phyloP scores from a whole-genome alignment of 2,329 filamentous ascomycete species.

The Hypoxylon rubiginosum region DNA sequence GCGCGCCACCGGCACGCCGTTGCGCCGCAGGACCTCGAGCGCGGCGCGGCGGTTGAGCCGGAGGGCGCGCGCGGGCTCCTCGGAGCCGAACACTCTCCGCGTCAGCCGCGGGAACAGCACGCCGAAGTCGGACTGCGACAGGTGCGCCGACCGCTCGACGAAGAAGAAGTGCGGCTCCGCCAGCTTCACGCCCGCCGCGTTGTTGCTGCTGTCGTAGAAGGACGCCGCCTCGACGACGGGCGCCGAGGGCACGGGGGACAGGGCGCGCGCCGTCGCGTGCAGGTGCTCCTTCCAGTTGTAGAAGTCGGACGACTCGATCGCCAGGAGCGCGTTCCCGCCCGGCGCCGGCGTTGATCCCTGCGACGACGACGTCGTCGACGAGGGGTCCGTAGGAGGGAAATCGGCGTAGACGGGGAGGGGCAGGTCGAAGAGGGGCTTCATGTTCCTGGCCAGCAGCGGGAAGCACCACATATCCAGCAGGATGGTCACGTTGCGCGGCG shows the following conservation, averaged over 20 bases:
- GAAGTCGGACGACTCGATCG: constrained; percentile 82
- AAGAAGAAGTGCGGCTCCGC: constrained; percentile 79
- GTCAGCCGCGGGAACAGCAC: constrained; percentile 82
- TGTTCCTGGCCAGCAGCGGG: constrained; percentile 74
- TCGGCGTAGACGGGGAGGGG: constrained; percentile 78
- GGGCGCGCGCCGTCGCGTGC: constrained; percentile 73
- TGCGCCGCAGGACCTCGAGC: constrained; percentile 67
- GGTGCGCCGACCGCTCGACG: constrained; percentile 78
- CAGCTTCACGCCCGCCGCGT: constrained; percentile 57
- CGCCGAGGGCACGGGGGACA: constrained; percentile 69
- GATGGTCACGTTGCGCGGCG: constrained; percentile 73
- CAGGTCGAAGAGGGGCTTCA: constrained; percentile 75
- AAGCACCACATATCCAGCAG: constrained; percentile 87
- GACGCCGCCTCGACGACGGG: constrained; percentile 57
- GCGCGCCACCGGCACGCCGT: constrained; percentile 62
- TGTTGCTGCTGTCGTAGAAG: constrained; percentile 51
- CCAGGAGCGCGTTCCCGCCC: constrained; percentile 72
- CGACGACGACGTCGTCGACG: background rate
- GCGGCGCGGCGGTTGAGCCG: constrained; percentile 71
- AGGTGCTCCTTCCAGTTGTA: constrained; percentile 83
- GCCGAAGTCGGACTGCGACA: constrained; percentile 87
- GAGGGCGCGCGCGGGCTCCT: constrained; percentile 70
- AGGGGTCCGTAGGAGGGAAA: background rate
- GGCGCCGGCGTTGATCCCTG: constrained; percentile 47
- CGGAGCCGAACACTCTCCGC: constrained; percentile 68